Conservation (phyloP, 768 basidiomycete species). For the Termitomyces sp. region DNA sequence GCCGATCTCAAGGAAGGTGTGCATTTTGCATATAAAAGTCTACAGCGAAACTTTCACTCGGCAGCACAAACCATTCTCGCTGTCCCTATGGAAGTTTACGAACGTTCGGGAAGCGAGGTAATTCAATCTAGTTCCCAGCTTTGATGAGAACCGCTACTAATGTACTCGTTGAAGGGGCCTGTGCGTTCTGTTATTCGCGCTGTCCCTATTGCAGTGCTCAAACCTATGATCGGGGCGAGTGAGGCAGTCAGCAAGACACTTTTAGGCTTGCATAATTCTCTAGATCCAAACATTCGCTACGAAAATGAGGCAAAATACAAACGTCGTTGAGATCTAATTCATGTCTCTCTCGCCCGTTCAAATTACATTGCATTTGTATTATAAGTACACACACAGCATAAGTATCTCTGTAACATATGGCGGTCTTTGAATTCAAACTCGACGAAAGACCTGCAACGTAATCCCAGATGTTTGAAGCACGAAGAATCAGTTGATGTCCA, state of each 20-base stretch:
- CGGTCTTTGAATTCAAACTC: background rate
- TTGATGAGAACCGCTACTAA: background rate
- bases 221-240: conserved; percentile 96
- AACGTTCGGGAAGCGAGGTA: conserved; percentile 88
- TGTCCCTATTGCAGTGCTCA: conserved; percentile 94
- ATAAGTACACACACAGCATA: conserved; percentile 11
- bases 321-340: conserved; percentile 40
- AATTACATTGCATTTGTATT: conserved; percentile 12
- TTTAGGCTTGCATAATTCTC: conserved; percentile 85
- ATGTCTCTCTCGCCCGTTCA: background rate
- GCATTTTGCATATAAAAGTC: conserved; percentile 84
- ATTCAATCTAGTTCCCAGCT: conserved; percentile 15
- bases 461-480: background rate
- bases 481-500: conserved; percentile 67
- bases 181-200: conserved; percentile 93
- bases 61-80: conserved; percentile 98
- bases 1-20: conserved; percentile 79
- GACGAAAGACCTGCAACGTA: background rate
- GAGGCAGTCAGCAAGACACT: conserved; percentile 96
- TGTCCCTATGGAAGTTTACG: conserved; percentile 98
- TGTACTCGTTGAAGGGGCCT: conserved; percentile 56
- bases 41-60: conserved; percentile 81
- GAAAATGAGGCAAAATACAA: conserved; percentile 97
- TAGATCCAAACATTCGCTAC: conserved; percentile 78
- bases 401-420: conserved; percentile 2